Evolutionary conservation across 176 grass and related monocot genomes (phyloP).

Genomic region (Tillandsia leiboldiana): DNA sequence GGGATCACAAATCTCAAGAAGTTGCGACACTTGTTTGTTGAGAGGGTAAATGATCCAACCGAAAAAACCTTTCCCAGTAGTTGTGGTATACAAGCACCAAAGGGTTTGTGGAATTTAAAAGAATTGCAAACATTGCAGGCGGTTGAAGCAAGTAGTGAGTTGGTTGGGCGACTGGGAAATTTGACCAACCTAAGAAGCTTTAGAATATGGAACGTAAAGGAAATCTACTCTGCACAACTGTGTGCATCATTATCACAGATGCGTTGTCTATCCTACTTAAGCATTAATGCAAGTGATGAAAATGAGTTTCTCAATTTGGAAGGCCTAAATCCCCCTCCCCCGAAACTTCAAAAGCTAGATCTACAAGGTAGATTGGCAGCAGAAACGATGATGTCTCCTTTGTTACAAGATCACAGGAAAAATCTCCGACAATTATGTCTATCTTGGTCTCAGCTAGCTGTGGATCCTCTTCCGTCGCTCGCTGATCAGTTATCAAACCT

Average conservation of each 20-base stretch:
- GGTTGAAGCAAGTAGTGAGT: constrained; percentile 19
- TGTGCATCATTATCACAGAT: constrained; percentile 42
- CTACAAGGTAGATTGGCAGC: constrained; percentile 23
- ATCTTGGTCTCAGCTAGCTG: constrained; percentile 24
- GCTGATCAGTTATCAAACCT: constrained; percentile 21
- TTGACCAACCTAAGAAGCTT: constrained; percentile 35
- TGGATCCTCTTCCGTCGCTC: constrained; percentile 22
- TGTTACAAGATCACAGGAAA: constrained; percentile 6
- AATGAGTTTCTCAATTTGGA: constrained; percentile 31
- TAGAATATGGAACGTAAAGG: constrained; percentile 21
- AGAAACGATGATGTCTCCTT: constrained; percentile 26
- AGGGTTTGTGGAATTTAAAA: constrained; percentile 29
- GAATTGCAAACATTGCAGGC: constrained; percentile 25
- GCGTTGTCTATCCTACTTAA: constrained; percentile 17
- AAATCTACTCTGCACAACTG: constrained; percentile 24
- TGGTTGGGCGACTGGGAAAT: constrained; percentile 23
- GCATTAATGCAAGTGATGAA: constrained; percentile 28
- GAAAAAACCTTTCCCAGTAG: constrained; percentile 4
- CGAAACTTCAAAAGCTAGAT: constrained; percentile 22
- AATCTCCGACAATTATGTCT: constrained; percentile 9
- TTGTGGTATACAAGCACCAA: constrained; percentile 16
- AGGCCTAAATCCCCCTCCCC: constrained; percentile 15
- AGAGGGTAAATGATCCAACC: not conserved
- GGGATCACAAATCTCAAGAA: constrained; percentile 17
- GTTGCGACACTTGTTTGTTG: constrained; percentile 19